Evolutionary conservation across 306 rosid species (phyloP), one percentile per base, ranked within the genome.

Genomic region (Pyrus betulifolia): DNA sequence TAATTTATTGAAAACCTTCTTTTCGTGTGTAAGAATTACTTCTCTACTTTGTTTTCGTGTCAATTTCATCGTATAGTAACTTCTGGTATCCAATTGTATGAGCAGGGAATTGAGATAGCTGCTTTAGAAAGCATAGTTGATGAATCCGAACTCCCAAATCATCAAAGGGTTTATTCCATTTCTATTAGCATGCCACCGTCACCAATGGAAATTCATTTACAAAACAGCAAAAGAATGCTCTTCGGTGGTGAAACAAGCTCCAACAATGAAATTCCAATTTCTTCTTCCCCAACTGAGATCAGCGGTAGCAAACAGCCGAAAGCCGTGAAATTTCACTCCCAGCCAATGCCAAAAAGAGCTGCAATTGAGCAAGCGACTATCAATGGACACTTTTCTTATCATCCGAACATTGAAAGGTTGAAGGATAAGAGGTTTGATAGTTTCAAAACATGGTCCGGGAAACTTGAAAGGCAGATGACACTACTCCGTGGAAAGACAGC

Each of bases 101-200:
- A 7, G 61, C 70, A 93, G 97, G 94, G 31, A 80, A 65, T 35
- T 76, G 81, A 74, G 74, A 44, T 76, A 73, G 40, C 64, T 42
- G 76, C 76, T n/a, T 71, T 52, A 14, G 69, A 70, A 83, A 81
- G 63, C 38, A 44, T 35, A 49, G 49, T 25, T 57, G 77, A 73
- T 66, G 90, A 77, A 73, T 23, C 80, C 40, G 75, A 80, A 55
- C 42, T 49, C 64, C 23, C 81, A 45, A 68, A 72, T 42, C 97
- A 92, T 85, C 86, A 82, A 61, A 84, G 85, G 71, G 85, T 78
- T 49, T 81, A 27, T 51, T 90, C 93, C 31, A 70, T 87, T 80
- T 90, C 96, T 3, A 78, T 90, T 65, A 96, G 98, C 91, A 89
- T 91, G 97, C 97, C 98, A 73, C 83, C 84, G 2, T 74, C 90